Conservation (phyloP, 2,329 filamentous ascomycete genomes). For the Talaromyces rugulosus region DNA sequence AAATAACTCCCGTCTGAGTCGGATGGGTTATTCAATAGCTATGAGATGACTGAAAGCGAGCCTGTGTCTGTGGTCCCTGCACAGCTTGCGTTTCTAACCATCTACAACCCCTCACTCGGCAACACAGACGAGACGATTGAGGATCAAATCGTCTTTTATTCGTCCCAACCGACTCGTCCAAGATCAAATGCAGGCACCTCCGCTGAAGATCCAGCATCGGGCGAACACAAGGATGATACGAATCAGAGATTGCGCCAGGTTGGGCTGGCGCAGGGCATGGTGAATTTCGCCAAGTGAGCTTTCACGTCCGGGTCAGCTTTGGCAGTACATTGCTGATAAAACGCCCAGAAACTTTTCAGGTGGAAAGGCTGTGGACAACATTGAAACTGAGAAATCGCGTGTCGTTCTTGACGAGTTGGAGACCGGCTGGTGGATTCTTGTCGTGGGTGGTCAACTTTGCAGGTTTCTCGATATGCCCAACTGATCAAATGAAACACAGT, state of each 20-base stretch:
- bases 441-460: conserved; percentile 53
- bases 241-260: conserved; percentile 90
- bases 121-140: conserved; percentile 66
- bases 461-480: not conserved
- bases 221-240: conserved; percentile 56
- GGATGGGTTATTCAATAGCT: conserved; percentile 8
- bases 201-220: conserved; percentile 10
- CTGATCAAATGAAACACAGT: conserved; percentile 44
- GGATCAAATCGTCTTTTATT: conserved; percentile 91
- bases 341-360: conserved; percentile 68
- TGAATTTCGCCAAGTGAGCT: conserved; percentile 77
- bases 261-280: conserved; percentile 93
- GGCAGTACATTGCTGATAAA: not conserved
- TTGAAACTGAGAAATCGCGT: conserved; percentile 86
- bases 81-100: conserved; percentile 82
- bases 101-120: conserved; percentile 87
- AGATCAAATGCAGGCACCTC: conserved; percentile 14
- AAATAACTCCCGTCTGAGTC: not conserved
- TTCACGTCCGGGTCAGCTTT: not conserved
- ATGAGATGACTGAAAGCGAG: conserved; percentile 38
- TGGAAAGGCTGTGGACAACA: conserved; percentile 70
- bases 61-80: conserved; percentile 60
- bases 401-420: conserved; percentile 86
- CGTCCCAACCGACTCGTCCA: conserved; percentile 48
- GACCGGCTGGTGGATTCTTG: conserved; percentile 90